phyloP scores from a whole-genome alignment of 2,329 filamentous ascomycete species.

The Trichophyton equinum region DNA sequence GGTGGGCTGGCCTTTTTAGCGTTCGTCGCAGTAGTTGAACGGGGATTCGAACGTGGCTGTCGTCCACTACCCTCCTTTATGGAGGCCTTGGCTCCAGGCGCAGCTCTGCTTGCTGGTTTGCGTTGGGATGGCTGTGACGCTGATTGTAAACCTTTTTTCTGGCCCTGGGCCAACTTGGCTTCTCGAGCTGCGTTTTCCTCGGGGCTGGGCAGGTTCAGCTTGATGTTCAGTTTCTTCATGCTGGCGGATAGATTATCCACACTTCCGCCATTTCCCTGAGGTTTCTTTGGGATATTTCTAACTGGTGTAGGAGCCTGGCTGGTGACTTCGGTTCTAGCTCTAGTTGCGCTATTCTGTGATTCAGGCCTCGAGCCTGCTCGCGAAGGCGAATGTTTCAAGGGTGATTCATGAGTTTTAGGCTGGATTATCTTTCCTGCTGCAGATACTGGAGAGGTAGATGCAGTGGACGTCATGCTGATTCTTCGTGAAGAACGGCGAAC shows the following conservation, averaged over 20 bases:
- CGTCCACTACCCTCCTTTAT: not conserved
- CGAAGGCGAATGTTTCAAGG: not conserved
- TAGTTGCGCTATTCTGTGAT: not conserved
- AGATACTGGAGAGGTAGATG: constrained; percentile 6
- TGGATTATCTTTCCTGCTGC: not conserved
- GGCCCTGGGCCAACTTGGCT: constrained; percentile 28
- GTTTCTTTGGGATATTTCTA: not conserved
- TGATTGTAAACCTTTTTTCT: constrained; percentile 20
- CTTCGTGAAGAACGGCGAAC: constrained; percentile 14
- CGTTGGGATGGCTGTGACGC: not conserved
- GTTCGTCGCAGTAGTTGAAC: not conserved
- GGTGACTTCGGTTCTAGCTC: not conserved
- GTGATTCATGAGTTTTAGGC: not conserved
- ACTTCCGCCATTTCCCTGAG: not conserved
- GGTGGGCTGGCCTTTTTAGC: not conserved
- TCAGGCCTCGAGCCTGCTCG: constrained; percentile 3
- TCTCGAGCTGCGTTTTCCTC: constrained; percentile 46
- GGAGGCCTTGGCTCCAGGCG: not conserved
- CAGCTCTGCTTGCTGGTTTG: not conserved
- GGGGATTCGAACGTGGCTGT: not conserved
- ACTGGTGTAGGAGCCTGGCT: not conserved
- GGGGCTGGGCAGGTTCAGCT: constrained; percentile 44
- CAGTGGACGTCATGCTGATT: constrained; percentile 22
- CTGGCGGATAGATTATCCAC: constrained; percentile 39
- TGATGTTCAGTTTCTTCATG: constrained; percentile 43